Conservation (phyloP, 176 grass and related monocot genomes). For the Zizania latifolia region DNA sequence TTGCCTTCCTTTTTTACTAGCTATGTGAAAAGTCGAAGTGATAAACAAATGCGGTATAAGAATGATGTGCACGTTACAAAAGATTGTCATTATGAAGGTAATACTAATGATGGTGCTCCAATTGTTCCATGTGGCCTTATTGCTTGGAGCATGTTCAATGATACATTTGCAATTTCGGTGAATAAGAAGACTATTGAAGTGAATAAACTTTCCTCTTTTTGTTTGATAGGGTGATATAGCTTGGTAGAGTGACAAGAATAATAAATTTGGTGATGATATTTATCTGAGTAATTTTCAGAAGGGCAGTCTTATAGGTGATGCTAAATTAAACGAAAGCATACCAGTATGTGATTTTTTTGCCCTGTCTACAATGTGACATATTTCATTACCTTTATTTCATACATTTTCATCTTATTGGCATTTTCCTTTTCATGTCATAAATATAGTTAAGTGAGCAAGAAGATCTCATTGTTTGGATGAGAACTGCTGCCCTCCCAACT, state of each 20-base stretch:
- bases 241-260: slow-evolving; percentile 64
- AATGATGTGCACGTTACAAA: slow-evolving; percentile 30
- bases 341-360: no score
- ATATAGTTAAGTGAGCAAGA: slow-evolving; percentile 86
- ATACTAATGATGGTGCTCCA: slow-evolving; percentile 33
- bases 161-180: no score
- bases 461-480: no score
- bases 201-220: no score
- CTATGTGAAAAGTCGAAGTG: slow-evolving; percentile 75
- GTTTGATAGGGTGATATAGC: slow-evolving; percentile 80
- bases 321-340: no score
- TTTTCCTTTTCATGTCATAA: neutral
- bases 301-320: slow-evolving; percentile 65
- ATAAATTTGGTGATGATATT: slow-evolving; percentile 67
- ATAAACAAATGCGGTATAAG: slow-evolving; percentile 57
- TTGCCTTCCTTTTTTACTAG: slow-evolving; percentile 26
- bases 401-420: no score
- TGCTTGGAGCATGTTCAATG: no score
- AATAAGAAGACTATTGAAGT: slow-evolving; percentile 46
- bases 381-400: no score
- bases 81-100: slow-evolving; percentile 57
- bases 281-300: slow-evolving; percentile 87
- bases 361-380: no score
- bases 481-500: no score
- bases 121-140: no score